phyloP scores from a whole-genome alignment of 768 basidiomycete species.

The Crucibulum laeve region DNA sequence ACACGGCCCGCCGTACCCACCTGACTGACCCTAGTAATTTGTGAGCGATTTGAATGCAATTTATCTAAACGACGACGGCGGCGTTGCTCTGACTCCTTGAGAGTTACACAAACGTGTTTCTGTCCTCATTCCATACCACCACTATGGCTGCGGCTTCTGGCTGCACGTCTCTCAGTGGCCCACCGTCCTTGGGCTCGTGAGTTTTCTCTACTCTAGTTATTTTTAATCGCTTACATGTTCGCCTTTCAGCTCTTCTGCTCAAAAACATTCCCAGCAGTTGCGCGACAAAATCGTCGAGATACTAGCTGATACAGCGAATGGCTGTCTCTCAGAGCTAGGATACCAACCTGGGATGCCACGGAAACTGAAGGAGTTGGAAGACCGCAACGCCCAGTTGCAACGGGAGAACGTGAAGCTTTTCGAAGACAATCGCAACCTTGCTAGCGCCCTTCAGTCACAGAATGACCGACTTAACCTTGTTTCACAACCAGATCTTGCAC shows the following conservation, averaged over 20 bases:
- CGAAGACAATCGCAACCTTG: slow-evolving; percentile 33
- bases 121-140: no score
- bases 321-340: slow-evolving; percentile 42
- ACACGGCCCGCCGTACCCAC: no score
- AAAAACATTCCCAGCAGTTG: slow-evolving; percentile 9
- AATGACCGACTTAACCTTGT: slow-evolving; percentile 13
- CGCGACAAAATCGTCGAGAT: slow-evolving; percentile 38
- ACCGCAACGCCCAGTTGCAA: slow-evolving; percentile 23
- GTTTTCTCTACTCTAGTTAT: neutral
- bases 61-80: no score
- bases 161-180: no score
- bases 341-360: slow-evolving; percentile 38
- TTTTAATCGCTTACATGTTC: neutral
- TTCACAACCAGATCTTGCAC: slow-evolving; percentile 13
- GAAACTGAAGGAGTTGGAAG: slow-evolving; percentile 29
- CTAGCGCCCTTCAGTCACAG: slow-evolving; percentile 14
- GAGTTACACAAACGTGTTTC: no score
- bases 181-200: no score
- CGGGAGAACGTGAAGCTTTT: slow-evolving; percentile 33
- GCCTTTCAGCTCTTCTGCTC: neutral
- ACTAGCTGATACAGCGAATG: slow-evolving; percentile 38
- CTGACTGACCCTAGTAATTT: no score
- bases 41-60: no score
- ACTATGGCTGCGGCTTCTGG: no score
- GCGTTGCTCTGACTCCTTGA: no score